Evolutionary conservation across 176 grass and related monocot genomes (phyloP), one percentile per base, ranked within the genome.

Genomic region (Aegilops sharonensis): DNA sequence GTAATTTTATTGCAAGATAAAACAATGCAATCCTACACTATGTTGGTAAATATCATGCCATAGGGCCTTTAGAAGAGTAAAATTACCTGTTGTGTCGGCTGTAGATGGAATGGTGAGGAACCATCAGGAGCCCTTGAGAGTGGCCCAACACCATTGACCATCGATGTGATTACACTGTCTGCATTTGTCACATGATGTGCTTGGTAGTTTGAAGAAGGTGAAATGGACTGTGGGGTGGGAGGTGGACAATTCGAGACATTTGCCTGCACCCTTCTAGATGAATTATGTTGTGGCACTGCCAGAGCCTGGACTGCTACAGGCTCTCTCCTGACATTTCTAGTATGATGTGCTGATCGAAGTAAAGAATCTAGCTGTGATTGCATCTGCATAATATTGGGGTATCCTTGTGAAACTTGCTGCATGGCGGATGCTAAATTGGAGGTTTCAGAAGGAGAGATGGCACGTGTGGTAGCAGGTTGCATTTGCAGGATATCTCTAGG

Each of bases 311-410:
- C 62, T 71, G 83, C 90, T 75, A 84, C 6, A 25, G 87, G 77
- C 34, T 85, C 82, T 86, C 88, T 91, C 64, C 77, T 90, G 43
- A 90, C 68, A 79, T 94, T 88, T 89, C 88, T 95, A 84, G 94
- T 87, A 18, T 70, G 30, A 27, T 24, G 66, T 89, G 50, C 84
- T 71, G 73, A 87, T 59, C 76, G 65, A 88, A 77, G 70, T 20
- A 68, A 17, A 39, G 77, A 59, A 78, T 83, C 87, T 77, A 76
- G 52, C 48, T 54, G 83, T 64, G 86, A 34, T 43, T 87, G 90
- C 78, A 75, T 65, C 14, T 79, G 80, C 42, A 75, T 30, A 88
- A 82, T 63, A 50, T 68, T 72, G 18, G 43, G 20, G 79, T 56
- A 57, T 62, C 78, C 72, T 75, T 90, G 90, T 75, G 78, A 69